These are phyloP conservation scores for Aspergillus bertholletiae DNA, from an alignment of 495 filamentous ascomycete species.

Conservation along the genomic window DNA sequence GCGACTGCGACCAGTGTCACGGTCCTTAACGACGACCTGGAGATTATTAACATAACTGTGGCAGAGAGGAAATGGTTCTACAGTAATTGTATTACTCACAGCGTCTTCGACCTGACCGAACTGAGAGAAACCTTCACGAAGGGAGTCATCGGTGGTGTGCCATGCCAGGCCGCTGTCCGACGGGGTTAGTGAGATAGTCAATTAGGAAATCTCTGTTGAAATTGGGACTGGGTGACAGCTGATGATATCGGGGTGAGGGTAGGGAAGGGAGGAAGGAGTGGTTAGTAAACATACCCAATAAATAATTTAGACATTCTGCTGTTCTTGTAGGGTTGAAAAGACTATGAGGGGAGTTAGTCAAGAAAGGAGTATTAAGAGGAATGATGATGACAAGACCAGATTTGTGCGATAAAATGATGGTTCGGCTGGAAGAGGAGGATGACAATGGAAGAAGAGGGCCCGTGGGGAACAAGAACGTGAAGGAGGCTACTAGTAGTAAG, in stretches of 20 bases:
- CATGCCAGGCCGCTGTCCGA: slow-evolving; percentile 87
- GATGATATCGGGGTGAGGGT: too few relatives aligned
- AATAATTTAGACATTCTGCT: slow-evolving; percentile 82
- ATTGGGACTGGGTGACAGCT: slow-evolving; percentile 2
- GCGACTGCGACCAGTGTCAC: slow-evolving; percentile 90
- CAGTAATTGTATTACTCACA: slow-evolving; percentile 50
- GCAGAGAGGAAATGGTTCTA: neutral
- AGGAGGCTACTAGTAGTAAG: neutral
- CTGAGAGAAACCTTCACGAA: slow-evolving; percentile 83
- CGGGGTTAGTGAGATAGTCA: slow-evolving; percentile 2
- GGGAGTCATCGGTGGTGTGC: slow-evolving; percentile 86
- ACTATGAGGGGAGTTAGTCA: slow-evolving; percentile 20
- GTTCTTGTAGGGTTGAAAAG: slow-evolving; percentile 17
- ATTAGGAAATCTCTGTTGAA: neutral
- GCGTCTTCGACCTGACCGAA: slow-evolving; percentile 90
- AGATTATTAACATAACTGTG: slow-evolving; percentile 11
- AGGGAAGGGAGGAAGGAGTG: too few relatives aligned
- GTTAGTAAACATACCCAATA: slow-evolving; percentile 61
- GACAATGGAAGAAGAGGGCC: neutral
- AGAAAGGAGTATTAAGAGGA: slow-evolving; percentile 1
- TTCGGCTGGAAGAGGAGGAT: slow-evolving; percentile 1
- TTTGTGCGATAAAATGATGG: neutral
- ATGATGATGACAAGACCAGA: slow-evolving; percentile 6
- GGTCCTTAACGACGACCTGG: slow-evolving; percentile 96
- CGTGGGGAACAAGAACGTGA: neutral